phyloP scores from a whole-genome alignment of 331 rosid genomes.

The Stylosanthes scabra region DNA sequence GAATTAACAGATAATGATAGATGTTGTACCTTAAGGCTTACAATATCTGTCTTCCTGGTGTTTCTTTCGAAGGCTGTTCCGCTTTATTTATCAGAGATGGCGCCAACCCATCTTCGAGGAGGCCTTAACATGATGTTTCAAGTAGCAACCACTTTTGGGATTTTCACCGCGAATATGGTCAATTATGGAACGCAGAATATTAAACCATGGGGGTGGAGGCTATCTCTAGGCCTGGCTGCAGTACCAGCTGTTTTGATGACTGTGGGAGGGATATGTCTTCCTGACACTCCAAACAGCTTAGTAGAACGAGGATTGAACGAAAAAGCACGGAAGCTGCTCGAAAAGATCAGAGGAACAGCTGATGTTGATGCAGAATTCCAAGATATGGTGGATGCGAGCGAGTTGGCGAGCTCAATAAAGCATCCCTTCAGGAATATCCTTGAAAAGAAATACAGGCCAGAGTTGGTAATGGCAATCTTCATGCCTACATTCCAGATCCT shows the following conservation, averaged over 20 bases:
- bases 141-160: conserved; percentile 91
- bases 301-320: conserved; percentile 64
- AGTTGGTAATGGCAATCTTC: conserved; percentile 86
- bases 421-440: conserved; percentile 78
- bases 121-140: conserved; percentile 96
- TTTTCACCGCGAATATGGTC: conserved; percentile 87
- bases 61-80: conserved; percentile 78
- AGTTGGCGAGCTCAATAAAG: conserved; percentile 62
- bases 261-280: conserved; percentile 77
- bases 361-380: conserved; percentile 83
- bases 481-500: conserved; percentile 92
- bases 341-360: conserved; percentile 72
- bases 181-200: conserved; percentile 85
- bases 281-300: conserved; percentile 90
- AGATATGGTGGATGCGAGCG: conserved; percentile 86
- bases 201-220: conserved; percentile 91
- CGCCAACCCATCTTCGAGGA: conserved; percentile 93
- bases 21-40: conserved; percentile 28
- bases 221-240: conserved; percentile 86
- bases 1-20: conserved; percentile 27
- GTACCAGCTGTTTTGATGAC: conserved; percentile 82
- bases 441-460: conserved; percentile 68
- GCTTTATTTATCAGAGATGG: conserved; percentile 92
- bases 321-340: conserved; percentile 64
- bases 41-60: conserved; percentile 33